Percentiles rank a stretch among this genome's conserved stretches.
phyloP scores from a whole-genome alignment of 169 alveolate genomes.

The Theileria sp. region DNA sequence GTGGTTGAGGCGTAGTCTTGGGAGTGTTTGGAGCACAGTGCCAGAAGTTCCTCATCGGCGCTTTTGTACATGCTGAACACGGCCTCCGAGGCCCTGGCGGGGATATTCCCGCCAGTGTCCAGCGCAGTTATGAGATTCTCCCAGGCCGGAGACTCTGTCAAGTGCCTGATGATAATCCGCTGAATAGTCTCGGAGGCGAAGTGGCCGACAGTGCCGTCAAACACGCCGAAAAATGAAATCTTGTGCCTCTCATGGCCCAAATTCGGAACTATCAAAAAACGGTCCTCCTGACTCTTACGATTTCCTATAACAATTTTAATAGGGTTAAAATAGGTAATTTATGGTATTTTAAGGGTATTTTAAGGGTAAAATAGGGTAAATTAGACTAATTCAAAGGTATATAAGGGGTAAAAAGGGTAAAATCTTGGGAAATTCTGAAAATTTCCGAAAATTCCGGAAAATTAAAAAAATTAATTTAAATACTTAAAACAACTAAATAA shows the following conservation, averaged over 20 bases:
- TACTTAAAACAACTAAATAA: too few relatives aligned
- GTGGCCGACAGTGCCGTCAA: constrained; percentile 85
- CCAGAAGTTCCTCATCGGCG: constrained; percentile 71
- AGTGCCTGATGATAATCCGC: constrained; percentile 68
- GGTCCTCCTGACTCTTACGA: constrained; percentile 78
- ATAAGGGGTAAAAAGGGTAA: too few relatives aligned
- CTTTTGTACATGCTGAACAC: constrained; percentile 56
- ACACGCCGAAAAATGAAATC: constrained; percentile 75
- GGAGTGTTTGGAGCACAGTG: constrained; percentile 50
- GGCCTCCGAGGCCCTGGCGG: constrained; percentile 31
- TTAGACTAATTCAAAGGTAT: too few relatives aligned
- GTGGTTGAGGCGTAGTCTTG: constrained; percentile 80
- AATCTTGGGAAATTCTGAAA: too few relatives aligned
- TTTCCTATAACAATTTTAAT: constrained; percentile 55
- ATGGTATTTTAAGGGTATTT: too few relatives aligned
- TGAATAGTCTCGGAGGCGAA: constrained; percentile 75
- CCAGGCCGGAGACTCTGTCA: constrained; percentile 68
- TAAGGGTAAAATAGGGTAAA: too few relatives aligned
- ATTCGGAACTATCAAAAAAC: constrained; percentile 68
- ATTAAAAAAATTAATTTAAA: too few relatives aligned
- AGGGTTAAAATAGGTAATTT: neutral
- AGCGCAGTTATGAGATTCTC: constrained; percentile 8
- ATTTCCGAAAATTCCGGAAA: too few relatives aligned
- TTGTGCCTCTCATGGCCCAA: constrained; percentile 51
- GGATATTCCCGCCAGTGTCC: constrained; percentile 14